These are phyloP conservation scores for Agrocybe pediades DNA, from an alignment of 768 basidiomycete species.

Conservation along the genomic window DNA sequence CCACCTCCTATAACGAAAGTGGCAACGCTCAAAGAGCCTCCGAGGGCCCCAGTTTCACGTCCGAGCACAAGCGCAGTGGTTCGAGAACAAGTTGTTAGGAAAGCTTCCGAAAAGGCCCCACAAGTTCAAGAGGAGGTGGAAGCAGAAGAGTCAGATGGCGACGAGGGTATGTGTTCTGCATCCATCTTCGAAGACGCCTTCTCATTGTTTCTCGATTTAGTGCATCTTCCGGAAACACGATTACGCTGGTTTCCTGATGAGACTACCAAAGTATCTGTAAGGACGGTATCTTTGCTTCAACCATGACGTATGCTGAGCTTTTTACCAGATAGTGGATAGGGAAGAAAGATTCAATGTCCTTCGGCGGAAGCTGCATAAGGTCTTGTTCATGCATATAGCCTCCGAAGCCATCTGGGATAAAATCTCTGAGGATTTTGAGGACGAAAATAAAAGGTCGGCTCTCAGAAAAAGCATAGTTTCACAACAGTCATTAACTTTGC, in stretches of 20 bases:
- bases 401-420: conserved; percentile 20
- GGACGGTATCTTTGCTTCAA: background rate
- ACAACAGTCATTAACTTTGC: background rate
- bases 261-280: background rate
- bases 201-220: background rate
- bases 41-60: too few relatives aligned
- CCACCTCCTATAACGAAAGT: background rate
- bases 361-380: conserved; percentile 37
- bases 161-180: too few relatives aligned
- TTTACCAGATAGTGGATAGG: background rate
- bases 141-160: too few relatives aligned
- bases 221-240: background rate
- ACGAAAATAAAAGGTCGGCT: conserved; percentile 13
- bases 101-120: too few relatives aligned
- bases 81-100: too few relatives aligned
- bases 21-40: background rate
- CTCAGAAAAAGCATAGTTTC: background rate
- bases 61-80: too few relatives aligned
- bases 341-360: conserved; percentile 36
- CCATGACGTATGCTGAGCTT: background rate
- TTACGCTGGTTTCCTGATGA: background rate
- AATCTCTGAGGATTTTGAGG: conserved; percentile 3
- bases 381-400: conserved; percentile 27
- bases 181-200: too few relatives aligned
- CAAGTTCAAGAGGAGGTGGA: too few relatives aligned